These are phyloP conservation scores for Ceratobasidium sp. DNA, from an alignment of 1,284 basidiomycete genomes.

Conservation along the genomic window DNA sequence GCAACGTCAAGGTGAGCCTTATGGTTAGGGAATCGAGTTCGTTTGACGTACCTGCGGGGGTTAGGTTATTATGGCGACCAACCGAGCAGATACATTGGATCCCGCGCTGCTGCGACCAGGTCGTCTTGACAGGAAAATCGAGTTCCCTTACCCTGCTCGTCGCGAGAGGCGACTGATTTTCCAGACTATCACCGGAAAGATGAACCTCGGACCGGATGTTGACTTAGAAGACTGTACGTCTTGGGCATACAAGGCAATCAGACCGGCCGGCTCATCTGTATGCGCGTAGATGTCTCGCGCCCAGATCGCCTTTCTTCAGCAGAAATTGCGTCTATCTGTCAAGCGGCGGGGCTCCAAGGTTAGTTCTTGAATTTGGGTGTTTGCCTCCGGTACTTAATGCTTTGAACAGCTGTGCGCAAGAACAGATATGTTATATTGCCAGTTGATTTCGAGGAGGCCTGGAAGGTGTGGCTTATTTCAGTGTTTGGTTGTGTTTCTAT, in stretches of 20 bases:
- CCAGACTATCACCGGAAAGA: slow-evolving; percentile 97
- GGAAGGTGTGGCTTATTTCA: slow-evolving; percentile 78
- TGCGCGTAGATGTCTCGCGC: slow-evolving; percentile 84
- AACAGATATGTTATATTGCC: slow-evolving; percentile 98
- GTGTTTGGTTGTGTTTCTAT: slow-evolving; percentile 53
- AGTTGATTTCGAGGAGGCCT: slow-evolving; percentile 97
- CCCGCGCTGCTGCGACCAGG: slow-evolving; percentile 97
- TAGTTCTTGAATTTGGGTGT: slow-evolving; percentile 47
- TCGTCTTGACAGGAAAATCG: slow-evolving; percentile 98
- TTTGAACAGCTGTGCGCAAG: slow-evolving; percentile 86
- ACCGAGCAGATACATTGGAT: slow-evolving; percentile 95
- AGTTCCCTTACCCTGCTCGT: slow-evolving; percentile 94
- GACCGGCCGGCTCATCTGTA: slow-evolving; percentile 1
- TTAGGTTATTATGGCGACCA: slow-evolving; percentile 98
- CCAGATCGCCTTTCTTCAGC: slow-evolving; percentile 96
- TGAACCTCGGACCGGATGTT: slow-evolving; percentile 98
- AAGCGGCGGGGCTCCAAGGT: slow-evolving; percentile 98
- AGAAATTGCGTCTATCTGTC: slow-evolving; percentile 95
- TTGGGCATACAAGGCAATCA: not conserved
- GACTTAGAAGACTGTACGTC: slow-evolving; percentile 95
- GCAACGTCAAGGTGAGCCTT: slow-evolving; percentile 90
- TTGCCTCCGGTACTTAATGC: slow-evolving; percentile 1
- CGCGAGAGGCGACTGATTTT: slow-evolving; percentile 98
- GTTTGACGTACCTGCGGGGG: not conserved
- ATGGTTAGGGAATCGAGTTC: not conserved